Conservation (phyloP, 768 basidiomycete genomes). For the Serendipita sp. region DNA sequence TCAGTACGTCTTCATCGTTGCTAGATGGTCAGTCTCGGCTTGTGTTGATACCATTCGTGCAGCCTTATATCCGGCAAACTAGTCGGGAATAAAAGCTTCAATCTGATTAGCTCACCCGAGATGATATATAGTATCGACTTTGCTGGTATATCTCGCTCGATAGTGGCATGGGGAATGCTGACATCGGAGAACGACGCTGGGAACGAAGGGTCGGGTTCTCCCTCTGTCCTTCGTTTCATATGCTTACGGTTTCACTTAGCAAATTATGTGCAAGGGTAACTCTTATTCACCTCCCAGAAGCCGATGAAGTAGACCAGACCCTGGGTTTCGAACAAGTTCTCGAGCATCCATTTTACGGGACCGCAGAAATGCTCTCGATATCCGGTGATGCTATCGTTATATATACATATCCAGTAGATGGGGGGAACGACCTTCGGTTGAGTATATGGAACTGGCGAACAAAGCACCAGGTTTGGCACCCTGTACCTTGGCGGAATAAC, state of each 20-base stretch:
- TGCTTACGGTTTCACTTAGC: background rate
- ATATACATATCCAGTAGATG: background rate
- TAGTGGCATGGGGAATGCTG: background rate
- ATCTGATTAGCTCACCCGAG: background rate
- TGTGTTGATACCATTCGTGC: background rate
- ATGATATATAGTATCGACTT: conserved; percentile 3
- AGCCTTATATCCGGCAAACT: background rate
- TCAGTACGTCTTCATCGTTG: too few species aligned
- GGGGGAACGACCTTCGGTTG: background rate
- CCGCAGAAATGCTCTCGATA: conserved; percentile 1
- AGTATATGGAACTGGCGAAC: background rate
- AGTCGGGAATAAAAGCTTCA: background rate
- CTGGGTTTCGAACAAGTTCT: background rate
- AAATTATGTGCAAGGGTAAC: background rate
- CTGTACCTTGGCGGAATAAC: background rate
- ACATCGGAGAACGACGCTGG: background rate
- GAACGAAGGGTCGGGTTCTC: background rate
- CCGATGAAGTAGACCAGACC: background rate
- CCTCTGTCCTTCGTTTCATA: background rate
- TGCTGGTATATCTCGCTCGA: background rate
- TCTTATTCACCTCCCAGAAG: background rate
- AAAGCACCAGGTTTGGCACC: background rate
- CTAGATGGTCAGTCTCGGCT: too few species aligned
- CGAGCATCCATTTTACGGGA: background rate
- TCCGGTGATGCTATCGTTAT: background rate